These are phyloP conservation scores for Patellifolia procumbens DNA, from an alignment of 179 eudicot genomes.

Conservation along the genomic window DNA sequence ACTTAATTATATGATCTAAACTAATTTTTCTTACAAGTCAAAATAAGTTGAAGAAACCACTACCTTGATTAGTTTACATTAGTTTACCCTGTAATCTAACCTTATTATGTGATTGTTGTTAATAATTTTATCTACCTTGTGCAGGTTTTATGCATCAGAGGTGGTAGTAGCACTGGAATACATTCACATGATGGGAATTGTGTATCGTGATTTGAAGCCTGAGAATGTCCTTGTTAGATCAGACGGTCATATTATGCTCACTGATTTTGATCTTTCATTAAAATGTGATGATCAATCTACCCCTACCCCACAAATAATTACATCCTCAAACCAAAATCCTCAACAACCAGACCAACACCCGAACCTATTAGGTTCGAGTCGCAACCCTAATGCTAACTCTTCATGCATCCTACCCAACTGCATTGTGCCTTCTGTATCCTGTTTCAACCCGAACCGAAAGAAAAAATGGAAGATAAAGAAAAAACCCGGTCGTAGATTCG, in stretches of 20 bases:
- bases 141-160: slow-evolving; percentile 91
- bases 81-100: background rate
- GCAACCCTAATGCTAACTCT: slow-evolving; percentile 43
- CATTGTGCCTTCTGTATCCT: slow-evolving; percentile 80
- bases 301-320: slow-evolving; percentile 67
- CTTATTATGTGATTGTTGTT: background rate
- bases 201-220: slow-evolving; percentile 94
- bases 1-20: too few species aligned
- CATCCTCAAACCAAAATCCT: slow-evolving; percentile 33
- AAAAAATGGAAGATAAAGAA: slow-evolving; percentile 44
- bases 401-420: slow-evolving; percentile 91
- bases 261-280: slow-evolving; percentile 85
- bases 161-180: slow-evolving; percentile 85
- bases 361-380: slow-evolving; percentile 22
- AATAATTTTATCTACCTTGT: background rate
- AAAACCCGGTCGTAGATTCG: slow-evolving; percentile 40
- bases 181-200: slow-evolving; percentile 92
- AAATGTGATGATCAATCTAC: slow-evolving; percentile 72
- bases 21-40: too few species aligned
- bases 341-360: slow-evolving; percentile 23
- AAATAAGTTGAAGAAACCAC: too few species aligned
- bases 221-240: slow-evolving; percentile 87
- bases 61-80: too few species aligned
- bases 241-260: slow-evolving; percentile 94
- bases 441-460: slow-evolving; percentile 62